phyloP scores from a whole-genome alignment of 225 moss, liverwort and hornwort species.

The Antitrichia curtipendula region DNA sequence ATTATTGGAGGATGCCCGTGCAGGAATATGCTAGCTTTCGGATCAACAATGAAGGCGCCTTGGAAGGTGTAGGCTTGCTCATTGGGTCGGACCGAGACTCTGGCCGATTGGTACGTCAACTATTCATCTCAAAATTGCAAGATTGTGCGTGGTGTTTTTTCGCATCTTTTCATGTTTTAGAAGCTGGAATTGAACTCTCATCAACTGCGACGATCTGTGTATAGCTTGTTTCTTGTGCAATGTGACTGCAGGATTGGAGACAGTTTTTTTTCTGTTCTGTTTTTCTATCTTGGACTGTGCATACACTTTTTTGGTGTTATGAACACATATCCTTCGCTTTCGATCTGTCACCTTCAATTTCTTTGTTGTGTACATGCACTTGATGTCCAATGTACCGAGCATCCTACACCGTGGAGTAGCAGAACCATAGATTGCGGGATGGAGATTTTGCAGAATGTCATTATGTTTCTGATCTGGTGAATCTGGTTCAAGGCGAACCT shows the following conservation, averaged over 20 bases:
- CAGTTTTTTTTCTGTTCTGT: neutral
- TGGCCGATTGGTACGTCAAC: constrained; percentile 67
- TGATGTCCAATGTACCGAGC: neutral
- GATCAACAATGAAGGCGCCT: constrained; percentile 84
- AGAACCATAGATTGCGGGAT: neutral
- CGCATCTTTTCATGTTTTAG: neutral
- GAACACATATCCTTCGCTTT: neutral
- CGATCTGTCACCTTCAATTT: neutral
- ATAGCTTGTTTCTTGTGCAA: neutral
- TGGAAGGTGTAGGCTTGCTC: constrained; percentile 91
- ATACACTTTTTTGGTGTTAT: neutral
- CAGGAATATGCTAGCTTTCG: constrained; percentile 93
- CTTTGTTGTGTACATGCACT: neutral
- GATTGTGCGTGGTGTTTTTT: neutral
- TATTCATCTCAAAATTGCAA: neutral
- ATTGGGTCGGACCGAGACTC: constrained; percentile 85
- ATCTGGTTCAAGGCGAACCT: neutral
- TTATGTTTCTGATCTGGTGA: neutral
- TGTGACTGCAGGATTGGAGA: neutral
- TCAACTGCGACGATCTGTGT: neutral
- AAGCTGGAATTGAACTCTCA: neutral
- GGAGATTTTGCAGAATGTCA: neutral
- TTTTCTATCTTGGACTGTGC: neutral
- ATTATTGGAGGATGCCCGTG: neutral
- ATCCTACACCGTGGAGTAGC: neutral